Conservation (phyloP, 768 basidiomycete species). For the Cantharellus cinnabarinus region DNA sequence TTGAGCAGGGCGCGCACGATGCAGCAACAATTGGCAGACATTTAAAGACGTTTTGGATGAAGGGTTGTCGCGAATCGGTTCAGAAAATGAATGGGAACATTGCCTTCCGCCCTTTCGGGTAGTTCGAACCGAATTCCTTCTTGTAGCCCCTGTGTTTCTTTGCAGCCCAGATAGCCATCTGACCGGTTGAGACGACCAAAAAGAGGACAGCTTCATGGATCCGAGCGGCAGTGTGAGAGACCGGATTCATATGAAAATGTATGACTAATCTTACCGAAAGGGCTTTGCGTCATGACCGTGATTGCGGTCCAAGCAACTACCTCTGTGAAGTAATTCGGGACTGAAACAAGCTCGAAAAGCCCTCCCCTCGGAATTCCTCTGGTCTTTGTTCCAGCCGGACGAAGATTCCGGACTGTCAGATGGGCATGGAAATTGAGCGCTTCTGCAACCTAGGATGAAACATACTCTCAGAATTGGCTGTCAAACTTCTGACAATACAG, state of each 20-base stretch:
- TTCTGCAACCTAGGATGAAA: conserved; percentile 43
- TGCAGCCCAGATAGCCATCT: conserved; percentile 73
- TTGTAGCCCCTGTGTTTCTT: conserved; percentile 83
- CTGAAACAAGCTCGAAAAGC: conserved; percentile 71
- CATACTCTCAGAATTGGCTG: neutral
- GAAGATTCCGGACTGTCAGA: conserved; percentile 59
- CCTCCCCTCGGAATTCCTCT: conserved; percentile 86
- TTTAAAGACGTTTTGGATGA: too few species aligned
- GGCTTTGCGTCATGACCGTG: conserved; percentile 55
- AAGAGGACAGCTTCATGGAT: conserved; percentile 37
- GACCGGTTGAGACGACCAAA: conserved; percentile 32
- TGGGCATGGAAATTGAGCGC: conserved; percentile 73
- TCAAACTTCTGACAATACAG: neutral
- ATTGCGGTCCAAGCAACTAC: conserved; percentile 52
- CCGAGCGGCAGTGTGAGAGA: conserved; percentile 2
- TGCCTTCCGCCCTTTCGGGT: conserved; percentile 51
- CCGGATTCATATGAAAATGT: neutral
- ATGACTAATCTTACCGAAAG: conserved; percentile 34
- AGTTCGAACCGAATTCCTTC: conserved; percentile 82
- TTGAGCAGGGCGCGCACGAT: too few species aligned
- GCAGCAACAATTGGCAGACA: too few species aligned
- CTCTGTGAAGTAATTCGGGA: conserved; percentile 94
- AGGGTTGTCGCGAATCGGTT: neutral
- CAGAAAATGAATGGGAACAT: conserved; percentile 58
- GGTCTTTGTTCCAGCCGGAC: conserved; percentile 55